Conservation (phyloP, 257 asterid species). For the Galeopsis tetrahit region DNA sequence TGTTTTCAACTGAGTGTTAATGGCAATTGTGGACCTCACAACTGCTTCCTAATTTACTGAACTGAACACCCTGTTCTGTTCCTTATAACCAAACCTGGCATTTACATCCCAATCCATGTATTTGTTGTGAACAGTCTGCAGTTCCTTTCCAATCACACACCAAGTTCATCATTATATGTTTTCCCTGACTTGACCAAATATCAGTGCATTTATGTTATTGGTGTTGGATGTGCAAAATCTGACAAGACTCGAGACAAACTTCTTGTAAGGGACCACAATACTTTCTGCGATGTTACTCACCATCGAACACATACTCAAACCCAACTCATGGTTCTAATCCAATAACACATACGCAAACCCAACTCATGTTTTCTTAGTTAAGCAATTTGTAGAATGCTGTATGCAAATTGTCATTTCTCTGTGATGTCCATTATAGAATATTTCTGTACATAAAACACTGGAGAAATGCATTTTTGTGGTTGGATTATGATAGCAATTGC, state of each 20-base stretch:
- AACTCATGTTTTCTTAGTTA: slow-evolving; percentile 6
- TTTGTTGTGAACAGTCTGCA: slow-evolving; percentile 29
- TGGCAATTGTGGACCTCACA: slow-evolving; percentile 24
- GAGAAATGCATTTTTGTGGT: not conserved
- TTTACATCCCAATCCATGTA: slow-evolving; percentile 22
- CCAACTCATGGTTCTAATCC: not conserved
- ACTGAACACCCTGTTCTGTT: slow-evolving; percentile 19
- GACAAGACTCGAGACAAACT: not conserved
- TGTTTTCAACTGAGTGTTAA: slow-evolving; percentile 5
- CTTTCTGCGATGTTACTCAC: slow-evolving; percentile 20
- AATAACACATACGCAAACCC: not conserved
- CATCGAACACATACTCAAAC: not conserved
- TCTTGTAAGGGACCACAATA: slow-evolving; percentile 1
- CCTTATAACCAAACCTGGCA: slow-evolving; percentile 25
- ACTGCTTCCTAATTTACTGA: slow-evolving; percentile 15
- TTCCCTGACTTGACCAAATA: slow-evolving; percentile 19
- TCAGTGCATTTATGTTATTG: not conserved
- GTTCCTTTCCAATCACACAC: slow-evolving; percentile 24
- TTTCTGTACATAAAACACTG: not conserved
- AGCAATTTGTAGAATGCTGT: slow-evolving; percentile 13
- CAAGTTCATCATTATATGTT: slow-evolving; percentile 14
- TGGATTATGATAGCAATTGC: not conserved
- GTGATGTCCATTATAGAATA: not conserved
- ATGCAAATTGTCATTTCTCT: slow-evolving; percentile 9
- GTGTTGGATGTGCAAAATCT: slow-evolving; percentile 14